Evolutionary conservation across 2,329 filamentous ascomycete species (phyloP).

Genomic region (Beauveria pseudobassiana): DNA sequence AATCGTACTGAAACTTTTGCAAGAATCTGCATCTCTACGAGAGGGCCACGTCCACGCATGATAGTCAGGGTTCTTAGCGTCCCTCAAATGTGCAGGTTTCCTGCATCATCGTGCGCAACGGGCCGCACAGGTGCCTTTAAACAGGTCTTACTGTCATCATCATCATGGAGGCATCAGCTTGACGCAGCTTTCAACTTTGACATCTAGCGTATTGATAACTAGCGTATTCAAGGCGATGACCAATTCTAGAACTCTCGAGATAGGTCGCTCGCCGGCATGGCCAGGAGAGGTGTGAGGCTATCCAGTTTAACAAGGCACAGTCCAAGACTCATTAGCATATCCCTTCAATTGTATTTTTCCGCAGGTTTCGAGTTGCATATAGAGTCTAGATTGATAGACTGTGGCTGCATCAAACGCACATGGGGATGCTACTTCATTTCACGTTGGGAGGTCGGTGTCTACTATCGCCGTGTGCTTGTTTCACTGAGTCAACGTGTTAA

Average conservation of each 20-base stretch:
- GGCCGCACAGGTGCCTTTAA: background rate
- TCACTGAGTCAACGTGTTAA: background rate
- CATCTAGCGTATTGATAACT: background rate
- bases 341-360: background rate
- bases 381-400: background rate
- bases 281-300: background rate
- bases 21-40: background rate
- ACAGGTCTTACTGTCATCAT: background rate
- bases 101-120: background rate
- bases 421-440: background rate
- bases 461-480: background rate
- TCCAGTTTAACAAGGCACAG: background rate
- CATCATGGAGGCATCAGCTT: background rate
- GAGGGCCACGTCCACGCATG: background rate
- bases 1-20: too few species aligned
- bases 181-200: background rate
- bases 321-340: background rate
- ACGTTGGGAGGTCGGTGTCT: background rate
- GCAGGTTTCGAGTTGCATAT: too few species aligned
- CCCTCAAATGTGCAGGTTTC: background rate
- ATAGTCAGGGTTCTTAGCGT: background rate
- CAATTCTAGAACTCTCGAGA: background rate
- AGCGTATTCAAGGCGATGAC: background rate
- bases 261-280: background rate
- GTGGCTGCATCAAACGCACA: too few species aligned